These are phyloP conservation scores for Ceriops zippeliana DNA, from an alignment of 345 rosid genomes.

Conservation along the genomic window DNA sequence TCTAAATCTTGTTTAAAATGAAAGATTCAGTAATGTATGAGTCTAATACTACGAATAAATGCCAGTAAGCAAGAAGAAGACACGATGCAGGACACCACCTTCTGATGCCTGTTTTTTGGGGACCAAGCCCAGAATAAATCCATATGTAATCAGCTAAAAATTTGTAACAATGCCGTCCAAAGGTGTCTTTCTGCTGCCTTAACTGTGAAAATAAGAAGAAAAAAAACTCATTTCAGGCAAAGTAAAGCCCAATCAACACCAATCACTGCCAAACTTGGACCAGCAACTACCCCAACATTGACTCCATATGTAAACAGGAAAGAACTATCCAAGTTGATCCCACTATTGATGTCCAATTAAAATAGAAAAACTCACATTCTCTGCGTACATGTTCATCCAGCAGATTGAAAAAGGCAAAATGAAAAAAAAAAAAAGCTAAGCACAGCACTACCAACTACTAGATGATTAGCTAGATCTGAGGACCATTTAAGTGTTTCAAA, in stretches of 20 bases:
- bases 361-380: no score
- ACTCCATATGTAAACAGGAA: not conserved
- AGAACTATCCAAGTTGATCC: not conserved
- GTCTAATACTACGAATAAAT: not conserved
- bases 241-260: not conserved
- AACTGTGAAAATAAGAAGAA: conserved; percentile 43
- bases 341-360: no score
- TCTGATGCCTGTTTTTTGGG: conserved; percentile 65
- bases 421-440: not conserved
- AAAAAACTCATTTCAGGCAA: not conserved
- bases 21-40: not conserved
- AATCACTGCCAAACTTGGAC: not conserved
- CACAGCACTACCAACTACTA: not conserved
- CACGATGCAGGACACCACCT: conserved; percentile 38
- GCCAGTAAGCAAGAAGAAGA: not conserved
- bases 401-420: no score
- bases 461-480: not conserved
- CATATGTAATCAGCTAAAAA: conserved; percentile 69
- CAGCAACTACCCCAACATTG: not conserved
- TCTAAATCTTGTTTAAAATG: not conserved
- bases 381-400: no score
- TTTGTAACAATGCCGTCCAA: conserved; percentile 68
- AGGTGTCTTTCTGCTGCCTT: conserved; percentile 74
- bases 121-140: conserved; percentile 75
- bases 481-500: no score